Evolutionary conservation across 495 filamentous ascomycete genomes (phyloP).

Genomic region (Tuber brumale): DNA sequence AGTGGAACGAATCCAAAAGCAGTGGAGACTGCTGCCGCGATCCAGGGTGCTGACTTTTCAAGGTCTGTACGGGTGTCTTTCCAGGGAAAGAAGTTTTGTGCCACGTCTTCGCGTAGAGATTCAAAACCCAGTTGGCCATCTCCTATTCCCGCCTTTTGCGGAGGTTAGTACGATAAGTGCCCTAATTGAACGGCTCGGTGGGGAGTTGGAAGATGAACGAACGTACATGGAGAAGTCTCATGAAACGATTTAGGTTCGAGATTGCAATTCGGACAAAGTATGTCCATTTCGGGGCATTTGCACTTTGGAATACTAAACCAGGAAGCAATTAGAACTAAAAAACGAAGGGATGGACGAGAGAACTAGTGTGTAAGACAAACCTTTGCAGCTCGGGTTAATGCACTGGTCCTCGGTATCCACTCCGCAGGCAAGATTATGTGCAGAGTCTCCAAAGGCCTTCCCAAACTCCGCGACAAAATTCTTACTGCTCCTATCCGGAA

Average conservation of each 20-base stretch:
- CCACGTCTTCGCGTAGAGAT: neutral
- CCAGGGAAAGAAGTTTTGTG: neutral
- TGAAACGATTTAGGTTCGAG: conserved; percentile 1
- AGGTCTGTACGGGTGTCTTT: neutral
- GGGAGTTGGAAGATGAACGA: neutral
- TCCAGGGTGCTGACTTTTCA: neutral
- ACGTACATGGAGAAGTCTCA: neutral
- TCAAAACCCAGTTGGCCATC: neutral
- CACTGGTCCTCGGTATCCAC: conserved; percentile 1
- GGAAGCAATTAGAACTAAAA: neutral
- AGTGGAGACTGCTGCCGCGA: neutral
- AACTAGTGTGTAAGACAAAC: neutral
- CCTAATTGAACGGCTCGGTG: neutral
- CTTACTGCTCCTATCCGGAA: neutral
- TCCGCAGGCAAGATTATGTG: neutral
- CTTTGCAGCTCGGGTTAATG: neutral
- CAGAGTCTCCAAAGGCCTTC: neutral
- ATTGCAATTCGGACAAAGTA: neutral
- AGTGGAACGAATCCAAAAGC: neutral
- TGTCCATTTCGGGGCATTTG: neutral
- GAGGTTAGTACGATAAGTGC: neutral
- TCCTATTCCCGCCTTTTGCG: neutral
- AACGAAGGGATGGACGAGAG: neutral
- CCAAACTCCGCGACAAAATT: neutral
- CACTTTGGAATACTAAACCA: neutral